Percentiles rank a stretch among this genome's conserved stretches.
phyloP scores from a whole-genome alignment of 2,329 filamentous ascomycete genomes.

The Geosmithia putterillii region DNA sequence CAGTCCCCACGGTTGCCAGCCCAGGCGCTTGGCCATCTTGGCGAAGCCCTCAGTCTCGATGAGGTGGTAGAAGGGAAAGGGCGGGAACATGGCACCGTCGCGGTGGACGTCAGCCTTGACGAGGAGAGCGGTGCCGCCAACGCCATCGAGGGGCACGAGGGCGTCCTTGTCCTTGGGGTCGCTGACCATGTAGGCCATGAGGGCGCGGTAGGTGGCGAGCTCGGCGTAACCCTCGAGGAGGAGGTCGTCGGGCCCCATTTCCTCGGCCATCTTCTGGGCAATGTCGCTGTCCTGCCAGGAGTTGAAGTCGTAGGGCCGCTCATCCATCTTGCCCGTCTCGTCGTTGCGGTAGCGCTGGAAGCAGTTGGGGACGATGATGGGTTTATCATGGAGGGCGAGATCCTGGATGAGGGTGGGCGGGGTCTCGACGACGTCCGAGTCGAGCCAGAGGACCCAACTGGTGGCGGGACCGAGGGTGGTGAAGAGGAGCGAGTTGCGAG shows the following conservation, averaged over 20 bases:
- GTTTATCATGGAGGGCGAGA: slow-evolving; percentile 73
- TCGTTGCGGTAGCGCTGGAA: slow-evolving; percentile 73
- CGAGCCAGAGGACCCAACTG: slow-evolving; percentile 95
- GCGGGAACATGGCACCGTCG: slow-evolving; percentile 96
- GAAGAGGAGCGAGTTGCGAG: slow-evolving; percentile 88
- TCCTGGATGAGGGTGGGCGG: slow-evolving; percentile 81
- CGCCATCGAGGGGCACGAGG: slow-evolving; percentile 75
- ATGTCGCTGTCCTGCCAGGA: slow-evolving; percentile 87
- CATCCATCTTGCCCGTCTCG: slow-evolving; percentile 54
- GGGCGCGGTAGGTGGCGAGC: slow-evolving; percentile 78
- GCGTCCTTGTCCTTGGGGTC: slow-evolving; percentile 42
- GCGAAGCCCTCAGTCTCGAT: slow-evolving; percentile 98
- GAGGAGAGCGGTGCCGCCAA: slow-evolving; percentile 82
- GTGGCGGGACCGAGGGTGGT: slow-evolving; percentile 84
- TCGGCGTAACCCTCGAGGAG: slow-evolving; percentile 87
- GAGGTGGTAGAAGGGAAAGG: slow-evolving; percentile 91
- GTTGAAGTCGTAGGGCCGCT: slow-evolving; percentile 92
- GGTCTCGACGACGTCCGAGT: slow-evolving; percentile 83
- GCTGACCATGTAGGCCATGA: slow-evolving; percentile 76
- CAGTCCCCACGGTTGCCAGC: slow-evolving; percentile 76
- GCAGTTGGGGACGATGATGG: slow-evolving; percentile 92
- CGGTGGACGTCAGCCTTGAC: slow-evolving; percentile 96
- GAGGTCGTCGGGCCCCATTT: slow-evolving; percentile 86
- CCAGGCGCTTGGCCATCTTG: slow-evolving; percentile 85
- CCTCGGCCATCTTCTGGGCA: slow-evolving; percentile 60